A percentile compares a stretch with the other conserved stretches of the same genome.
Conservation (phyloP, 305 asterid species). For the Ilex paraguariensis region DNA sequence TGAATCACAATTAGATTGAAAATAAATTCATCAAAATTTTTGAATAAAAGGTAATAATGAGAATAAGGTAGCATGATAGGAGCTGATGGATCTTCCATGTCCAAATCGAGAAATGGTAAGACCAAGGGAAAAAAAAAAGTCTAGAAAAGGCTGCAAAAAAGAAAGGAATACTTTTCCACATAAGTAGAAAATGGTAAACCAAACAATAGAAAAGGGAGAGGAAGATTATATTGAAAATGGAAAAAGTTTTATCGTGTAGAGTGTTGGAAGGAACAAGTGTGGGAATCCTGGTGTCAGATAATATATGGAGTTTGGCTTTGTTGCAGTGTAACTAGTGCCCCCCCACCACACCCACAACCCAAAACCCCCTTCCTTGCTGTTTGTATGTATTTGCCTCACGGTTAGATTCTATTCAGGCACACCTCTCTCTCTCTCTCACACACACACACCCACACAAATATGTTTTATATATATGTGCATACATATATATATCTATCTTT, state of each 20-base stretch:
- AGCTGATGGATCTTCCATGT: conserved; percentile 4
- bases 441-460: no score
- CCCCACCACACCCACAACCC: no score
- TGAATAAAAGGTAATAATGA: no score
- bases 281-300: conserved; percentile 11
- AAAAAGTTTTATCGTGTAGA: conserved; percentile 8
- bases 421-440: no score
- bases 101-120: not conserved
- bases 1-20: no score
- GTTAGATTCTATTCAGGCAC: conserved; percentile 12
- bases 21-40: no score
- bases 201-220: conserved; percentile 20
- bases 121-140: not conserved
- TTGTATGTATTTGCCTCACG: conserved; percentile 12
- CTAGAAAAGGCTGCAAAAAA: conserved; percentile 21
- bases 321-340: no score
- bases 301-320: no score
- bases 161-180: conserved; percentile 11
- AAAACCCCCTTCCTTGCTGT: not conserved
- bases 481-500: no score
- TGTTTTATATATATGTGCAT: no score
- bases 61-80: no score
- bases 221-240: conserved; percentile 26
- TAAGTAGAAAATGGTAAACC: conserved; percentile 42
- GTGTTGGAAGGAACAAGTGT: conserved; percentile 9